Percentiles rank a stretch among this genome's conserved stretches.
These are phyloP conservation scores for Rhodosporidiobolus sp. DNA, from an alignment of 768 basidiomycete species.

Conservation along the genomic window DNA sequence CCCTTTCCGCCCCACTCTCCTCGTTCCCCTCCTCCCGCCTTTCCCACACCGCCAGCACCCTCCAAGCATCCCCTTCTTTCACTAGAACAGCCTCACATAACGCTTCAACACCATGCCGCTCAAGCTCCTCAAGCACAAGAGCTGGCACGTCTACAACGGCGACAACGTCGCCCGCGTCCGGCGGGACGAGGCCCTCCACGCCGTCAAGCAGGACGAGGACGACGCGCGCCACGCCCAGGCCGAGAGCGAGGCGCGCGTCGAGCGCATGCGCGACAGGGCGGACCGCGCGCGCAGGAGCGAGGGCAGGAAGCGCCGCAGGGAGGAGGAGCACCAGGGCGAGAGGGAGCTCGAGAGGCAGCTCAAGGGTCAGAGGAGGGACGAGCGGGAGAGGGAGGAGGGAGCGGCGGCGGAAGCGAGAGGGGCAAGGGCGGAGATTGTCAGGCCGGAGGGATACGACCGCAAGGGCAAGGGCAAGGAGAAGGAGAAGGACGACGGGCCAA, in stretches of 20 bases:
- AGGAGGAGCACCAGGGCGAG: slow-evolving; percentile 14
- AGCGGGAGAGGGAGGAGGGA: not conserved
- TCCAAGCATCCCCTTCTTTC: no score
- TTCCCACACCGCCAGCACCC: no score
- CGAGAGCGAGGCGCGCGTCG: slow-evolving; percentile 31
- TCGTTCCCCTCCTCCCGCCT: no score
- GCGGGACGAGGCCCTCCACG: slow-evolving; percentile 30
- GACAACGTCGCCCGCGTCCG: slow-evolving; percentile 37
- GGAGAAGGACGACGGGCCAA: slow-evolving; percentile 3
- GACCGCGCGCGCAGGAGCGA: no score
- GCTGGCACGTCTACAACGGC: slow-evolving; percentile 29
- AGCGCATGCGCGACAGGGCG: slow-evolving; percentile 29
- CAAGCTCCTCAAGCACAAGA: slow-evolving; percentile 35
- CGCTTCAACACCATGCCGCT: slow-evolving; percentile 12
- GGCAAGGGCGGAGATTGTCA: not conserved
- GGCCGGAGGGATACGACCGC: not conserved
- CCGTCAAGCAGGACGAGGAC: not conserved
- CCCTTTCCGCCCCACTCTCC: no score
- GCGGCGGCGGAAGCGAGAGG: no score
- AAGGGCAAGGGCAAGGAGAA: slow-evolving; percentile 5
- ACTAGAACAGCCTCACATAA: no score
- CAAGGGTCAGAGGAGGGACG: not conserved
- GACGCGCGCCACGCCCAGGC: slow-evolving; percentile 16
- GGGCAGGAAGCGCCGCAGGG: not conserved
- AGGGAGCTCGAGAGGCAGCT: slow-evolving; percentile 15